Conservation (phyloP, 2,329 filamentous ascomycete genomes). For the Aureobasidium sp. region DNA sequence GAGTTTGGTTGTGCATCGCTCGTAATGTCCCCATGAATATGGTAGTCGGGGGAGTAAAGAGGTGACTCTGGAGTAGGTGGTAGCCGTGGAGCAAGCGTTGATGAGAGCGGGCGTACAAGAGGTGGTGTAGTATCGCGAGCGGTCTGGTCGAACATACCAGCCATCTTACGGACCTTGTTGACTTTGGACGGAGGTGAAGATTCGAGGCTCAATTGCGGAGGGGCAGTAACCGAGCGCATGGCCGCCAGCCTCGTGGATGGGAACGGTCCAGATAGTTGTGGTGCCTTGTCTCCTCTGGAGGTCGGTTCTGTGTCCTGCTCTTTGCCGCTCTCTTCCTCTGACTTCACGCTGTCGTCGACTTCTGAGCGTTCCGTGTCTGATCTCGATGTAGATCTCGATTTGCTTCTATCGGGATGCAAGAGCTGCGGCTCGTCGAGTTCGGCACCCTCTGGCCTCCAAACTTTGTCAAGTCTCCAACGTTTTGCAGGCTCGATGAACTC, state of each 20-base stretch:
- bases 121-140: not conserved
- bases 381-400: not conserved
- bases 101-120: not conserved
- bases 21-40: not conserved
- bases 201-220: slow-evolving; percentile 38
- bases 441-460: slow-evolving; percentile 41
- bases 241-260: not conserved
- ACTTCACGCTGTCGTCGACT: not conserved
- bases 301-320: not conserved
- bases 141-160: slow-evolving; percentile 2
- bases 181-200: slow-evolving; percentile 36
- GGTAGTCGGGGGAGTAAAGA: not conserved
- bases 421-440: slow-evolving; percentile 16
- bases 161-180: slow-evolving; percentile 11
- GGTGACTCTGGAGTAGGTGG: slow-evolving; percentile 6
- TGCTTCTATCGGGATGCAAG: not conserved
- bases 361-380: slow-evolving; percentile 5
- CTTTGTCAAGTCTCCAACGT: slow-evolving; percentile 42
- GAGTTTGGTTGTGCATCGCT: not conserved
- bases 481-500: slow-evolving; percentile 52
- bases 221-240: slow-evolving; percentile 30
- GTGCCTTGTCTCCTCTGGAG: not conserved
- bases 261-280: not conserved
- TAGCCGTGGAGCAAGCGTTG: not conserved
- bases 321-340: not conserved